A percentile compares a stretch with the other conserved stretches of the same genome.
phyloP scores from a whole-genome alignment of 768 basidiomycete genomes.

The Thelephora ganbajun region DNA sequence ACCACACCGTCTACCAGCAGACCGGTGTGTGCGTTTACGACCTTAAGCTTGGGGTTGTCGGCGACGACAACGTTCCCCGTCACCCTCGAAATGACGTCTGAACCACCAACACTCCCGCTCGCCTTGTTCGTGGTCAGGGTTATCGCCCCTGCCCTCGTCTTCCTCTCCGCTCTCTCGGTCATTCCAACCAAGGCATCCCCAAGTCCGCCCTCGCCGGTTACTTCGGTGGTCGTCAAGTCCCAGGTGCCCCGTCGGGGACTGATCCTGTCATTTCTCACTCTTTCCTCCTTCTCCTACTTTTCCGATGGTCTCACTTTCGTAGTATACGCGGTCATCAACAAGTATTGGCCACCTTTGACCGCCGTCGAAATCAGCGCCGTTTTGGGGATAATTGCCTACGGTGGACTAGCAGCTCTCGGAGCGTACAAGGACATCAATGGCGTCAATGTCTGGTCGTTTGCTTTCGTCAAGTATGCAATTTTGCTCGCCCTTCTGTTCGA shows the following conservation, averaged over 20 bases:
- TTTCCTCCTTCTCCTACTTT: conserved; percentile 61
- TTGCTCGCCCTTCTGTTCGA: conserved; percentile 44
- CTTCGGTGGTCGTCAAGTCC: conserved; percentile 60
- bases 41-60: neutral
- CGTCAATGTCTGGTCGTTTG: conserved; percentile 51
- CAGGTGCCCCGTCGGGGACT: conserved; percentile 60
- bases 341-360: conserved; percentile 47
- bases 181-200: conserved; percentile 32
- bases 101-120: conserved; percentile 10
- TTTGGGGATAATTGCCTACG: conserved; percentile 54
- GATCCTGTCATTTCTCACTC: conserved; percentile 59
- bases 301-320: conserved; percentile 67
- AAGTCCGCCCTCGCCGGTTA: conserved; percentile 46
- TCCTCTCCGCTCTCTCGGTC: conserved; percentile 49
- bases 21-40: too few species aligned
- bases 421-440: conserved; percentile 70
- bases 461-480: conserved; percentile 40
- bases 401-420: conserved; percentile 61
- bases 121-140: conserved; percentile 47
- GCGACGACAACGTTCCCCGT: conserved; percentile 5
- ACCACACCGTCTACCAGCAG: neutral
- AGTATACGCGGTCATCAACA: conserved; percentile 45
- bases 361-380: conserved; percentile 58
- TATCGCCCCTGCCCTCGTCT: conserved; percentile 52
- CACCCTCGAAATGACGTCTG: conserved; percentile 1